Percentiles rank a stretch among this genome's conserved stretches.
These are phyloP conservation scores for Colletotrichum truncatum DNA, from an alignment of 2,329 filamentous ascomycete species.

Conservation along the genomic window DNA sequence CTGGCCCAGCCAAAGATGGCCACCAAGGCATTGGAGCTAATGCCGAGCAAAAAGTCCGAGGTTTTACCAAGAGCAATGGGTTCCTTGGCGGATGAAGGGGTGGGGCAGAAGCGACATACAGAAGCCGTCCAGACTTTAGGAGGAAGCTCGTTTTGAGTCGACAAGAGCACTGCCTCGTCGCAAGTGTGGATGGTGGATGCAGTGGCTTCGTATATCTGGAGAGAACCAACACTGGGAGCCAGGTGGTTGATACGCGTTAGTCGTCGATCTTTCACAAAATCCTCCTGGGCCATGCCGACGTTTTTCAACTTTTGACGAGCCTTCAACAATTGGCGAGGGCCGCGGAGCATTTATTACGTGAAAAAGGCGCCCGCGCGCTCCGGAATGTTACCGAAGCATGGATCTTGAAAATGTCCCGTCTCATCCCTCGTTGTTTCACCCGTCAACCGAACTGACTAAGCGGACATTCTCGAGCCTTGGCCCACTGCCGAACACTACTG, in stretches of 20 bases:
- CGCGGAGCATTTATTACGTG: constrained; percentile 2
- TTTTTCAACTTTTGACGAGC: constrained; percentile 6
- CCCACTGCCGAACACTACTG: constrained; percentile 12
- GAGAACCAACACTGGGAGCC: not conserved
- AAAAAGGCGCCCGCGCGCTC: not conserved
- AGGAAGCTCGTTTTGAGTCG: not conserved
- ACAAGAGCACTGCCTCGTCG: not conserved
- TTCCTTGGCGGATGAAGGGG: not conserved
- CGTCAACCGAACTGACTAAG: constrained; percentile 6
- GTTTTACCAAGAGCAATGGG: not conserved
- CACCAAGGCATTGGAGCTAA: not conserved
- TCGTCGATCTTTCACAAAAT: not conserved
- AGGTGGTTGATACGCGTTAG: not conserved
- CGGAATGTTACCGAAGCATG: constrained; percentile 20
- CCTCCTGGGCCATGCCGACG: not conserved
- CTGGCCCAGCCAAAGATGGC: not conserved
- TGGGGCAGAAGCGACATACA: constrained; percentile 4
- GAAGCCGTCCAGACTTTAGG: not conserved
- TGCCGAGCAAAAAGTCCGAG: constrained; percentile 3
- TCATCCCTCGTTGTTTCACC: not conserved
- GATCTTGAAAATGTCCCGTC: not conserved
- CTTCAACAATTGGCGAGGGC: not conserved
- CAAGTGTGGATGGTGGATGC: not conserved
- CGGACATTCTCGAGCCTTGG: not conserved
- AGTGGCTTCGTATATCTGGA: not conserved